phyloP scores from a whole-genome alignment of 2,329 filamentous ascomycete species.

The Microsporum audouinii region DNA sequence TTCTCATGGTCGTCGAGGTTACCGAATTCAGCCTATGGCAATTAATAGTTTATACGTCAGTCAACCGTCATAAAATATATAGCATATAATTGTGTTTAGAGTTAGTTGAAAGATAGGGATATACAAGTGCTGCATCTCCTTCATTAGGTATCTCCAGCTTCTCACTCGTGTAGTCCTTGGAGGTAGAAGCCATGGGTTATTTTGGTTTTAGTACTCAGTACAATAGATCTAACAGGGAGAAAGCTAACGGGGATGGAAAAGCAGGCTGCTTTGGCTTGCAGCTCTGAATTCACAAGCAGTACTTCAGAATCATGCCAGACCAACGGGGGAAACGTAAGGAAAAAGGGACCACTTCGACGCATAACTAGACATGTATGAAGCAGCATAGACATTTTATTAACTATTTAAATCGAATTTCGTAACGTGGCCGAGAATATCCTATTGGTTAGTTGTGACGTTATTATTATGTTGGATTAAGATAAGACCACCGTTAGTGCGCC shows the following conservation, averaged over 20 bases:
- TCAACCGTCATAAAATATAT: neutral
- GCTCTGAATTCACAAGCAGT: too few species aligned
- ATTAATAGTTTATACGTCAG: slow-evolving; percentile 9
- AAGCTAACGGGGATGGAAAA: neutral
- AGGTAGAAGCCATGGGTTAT: neutral
- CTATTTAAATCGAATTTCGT: slow-evolving; percentile 20
- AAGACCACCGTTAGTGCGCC: neutral
- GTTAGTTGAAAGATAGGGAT: neutral
- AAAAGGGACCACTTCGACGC: too few species aligned
- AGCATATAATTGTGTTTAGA: neutral
- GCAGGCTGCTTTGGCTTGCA: neutral
- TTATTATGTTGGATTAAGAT: neutral
- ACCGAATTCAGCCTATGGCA: slow-evolving; percentile 33
- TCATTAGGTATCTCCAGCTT: neutral
- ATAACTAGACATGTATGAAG: too few species aligned
- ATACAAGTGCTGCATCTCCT: neutral
- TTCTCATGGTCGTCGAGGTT: slow-evolving; percentile 38
- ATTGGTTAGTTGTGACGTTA: neutral
- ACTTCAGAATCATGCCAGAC: too few species aligned
- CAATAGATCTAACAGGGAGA: neutral
- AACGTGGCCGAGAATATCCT: neutral
- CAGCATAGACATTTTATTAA: too few species aligned
- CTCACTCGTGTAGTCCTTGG: neutral
- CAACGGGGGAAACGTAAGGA: too few species aligned
- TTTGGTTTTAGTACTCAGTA: neutral